Conservation (phyloP, 805 yeast species). For the Yamadazyma tumulicola region DNA sequence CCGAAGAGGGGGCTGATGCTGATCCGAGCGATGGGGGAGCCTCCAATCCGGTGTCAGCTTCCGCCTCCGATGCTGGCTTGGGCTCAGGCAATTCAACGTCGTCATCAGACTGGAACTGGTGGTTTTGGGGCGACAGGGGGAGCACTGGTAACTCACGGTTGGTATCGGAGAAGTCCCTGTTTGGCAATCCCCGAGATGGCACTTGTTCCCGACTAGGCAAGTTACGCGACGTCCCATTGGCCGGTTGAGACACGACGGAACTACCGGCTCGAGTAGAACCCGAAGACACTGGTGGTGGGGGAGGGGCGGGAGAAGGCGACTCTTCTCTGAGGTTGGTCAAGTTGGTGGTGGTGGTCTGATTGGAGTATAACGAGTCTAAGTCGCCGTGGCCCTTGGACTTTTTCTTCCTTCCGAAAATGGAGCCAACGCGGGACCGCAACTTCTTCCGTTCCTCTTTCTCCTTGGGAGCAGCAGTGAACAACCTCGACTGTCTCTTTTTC, state of each 20-base stretch:
- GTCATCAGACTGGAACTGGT: no score
- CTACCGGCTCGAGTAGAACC: no score
- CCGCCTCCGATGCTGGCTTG: constrained; percentile 13
- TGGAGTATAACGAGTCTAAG: constrained; percentile 23
- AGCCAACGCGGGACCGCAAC: constrained; percentile 69
- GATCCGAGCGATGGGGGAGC: neutral
- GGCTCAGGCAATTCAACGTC: constrained; percentile 5
- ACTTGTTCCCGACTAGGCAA: no score
- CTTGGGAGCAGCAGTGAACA: constrained; percentile 1
- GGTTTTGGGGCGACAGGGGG: no score
- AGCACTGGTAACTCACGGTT: constrained; percentile 12
- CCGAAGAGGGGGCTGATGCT: neutral
- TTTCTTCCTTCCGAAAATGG: constrained; percentile 64
- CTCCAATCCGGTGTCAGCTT: constrained; percentile 2
- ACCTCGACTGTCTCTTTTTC: constrained; percentile 8
- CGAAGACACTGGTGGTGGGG: neutral
- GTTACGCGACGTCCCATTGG: no score
- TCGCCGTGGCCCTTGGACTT: constrained; percentile 21
- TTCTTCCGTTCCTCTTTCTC: constrained; percentile 14
- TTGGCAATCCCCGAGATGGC: no score
- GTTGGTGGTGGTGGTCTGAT: constrained; percentile 14
- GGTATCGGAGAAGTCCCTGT: no score
- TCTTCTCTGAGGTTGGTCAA: constrained; percentile 16
- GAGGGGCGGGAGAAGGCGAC: constrained; percentile 1
- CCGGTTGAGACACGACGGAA: no score